A percentile compares a stretch with the other conserved stretches of the same genome.
Evolutionary conservation across 1,284 basidiomycete species (phyloP).

Genomic region (Pseudozyma tsukubaensis): DNA sequence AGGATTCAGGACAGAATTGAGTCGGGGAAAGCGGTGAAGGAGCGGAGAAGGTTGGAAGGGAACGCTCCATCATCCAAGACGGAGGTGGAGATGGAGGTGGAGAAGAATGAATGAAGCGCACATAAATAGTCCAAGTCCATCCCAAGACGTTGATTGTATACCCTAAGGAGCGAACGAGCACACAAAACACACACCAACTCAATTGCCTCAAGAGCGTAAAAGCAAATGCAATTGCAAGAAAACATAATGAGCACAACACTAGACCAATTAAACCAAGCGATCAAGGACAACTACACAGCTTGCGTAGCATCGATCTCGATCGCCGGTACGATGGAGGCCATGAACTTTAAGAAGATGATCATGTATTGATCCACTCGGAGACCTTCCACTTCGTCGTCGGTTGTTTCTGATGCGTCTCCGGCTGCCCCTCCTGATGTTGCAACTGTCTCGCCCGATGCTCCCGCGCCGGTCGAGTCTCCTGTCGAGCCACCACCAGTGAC

Average conservation of each 20-base stretch:
- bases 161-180: conserved; percentile 28
- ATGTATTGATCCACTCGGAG: conserved; percentile 67
- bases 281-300: conserved; percentile 27
- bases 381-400: conserved; percentile 47
- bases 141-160: no score
- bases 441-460: not conserved
- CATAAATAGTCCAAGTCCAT: no score
- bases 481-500: conserved; percentile 73
- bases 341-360: conserved; percentile 68
- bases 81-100: not conserved
- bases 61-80: not conserved
- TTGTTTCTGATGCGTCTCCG: conserved; percentile 1
- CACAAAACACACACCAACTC: not conserved
- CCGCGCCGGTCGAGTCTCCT: conserved; percentile 9
- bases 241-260: not conserved
- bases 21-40: not conserved
- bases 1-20: conserved; percentile 15
- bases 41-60: not conserved
- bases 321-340: conserved; percentile 66
- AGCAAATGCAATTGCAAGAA: not conserved
- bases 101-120: no score
- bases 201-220: not conserved
- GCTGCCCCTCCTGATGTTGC: not conserved
- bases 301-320: conserved; percentile 68
- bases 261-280: not conserved